Evolutionary conservation across 192 early-diverging fungal species (phyloP), one percentile per base, ranked within the genome.

Genomic region (Coemansia sp.): DNA sequence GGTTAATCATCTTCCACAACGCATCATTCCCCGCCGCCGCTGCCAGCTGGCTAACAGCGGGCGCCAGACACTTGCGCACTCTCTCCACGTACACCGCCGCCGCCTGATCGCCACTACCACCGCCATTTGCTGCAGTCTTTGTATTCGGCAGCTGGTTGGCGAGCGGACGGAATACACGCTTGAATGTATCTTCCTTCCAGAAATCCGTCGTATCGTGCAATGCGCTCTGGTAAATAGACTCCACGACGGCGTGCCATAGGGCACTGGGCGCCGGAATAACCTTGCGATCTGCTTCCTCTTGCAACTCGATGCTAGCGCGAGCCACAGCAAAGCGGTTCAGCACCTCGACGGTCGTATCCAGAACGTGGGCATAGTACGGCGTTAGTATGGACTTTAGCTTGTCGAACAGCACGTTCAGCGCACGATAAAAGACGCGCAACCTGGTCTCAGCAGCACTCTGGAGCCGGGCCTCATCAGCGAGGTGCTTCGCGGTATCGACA

Each of bases 1-100:
- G 88, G 81, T 96, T 96, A 46, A 99, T 68, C 19, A 86, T 82
- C 81, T 98, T 96, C 95, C 94, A 95, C 42, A 89, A 71, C 36
- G 87, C 81, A 64, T 97, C 94, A 68, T 90, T 90, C 36, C 87
- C 86, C 22, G 87, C 84, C 2, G 90, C 89, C 1, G 90, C 89
- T 5, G 94, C 92, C 71, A 98, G 77, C 65, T 94, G 91, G 56
- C 88, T 91, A 35, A 94, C 64, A 15, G 87, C 90, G 6, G 96
- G 94, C 0, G 96, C 89, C 59, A 96, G 62, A 67, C 81, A 85
- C 15, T 67, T 79, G 53, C 77, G 74, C 53, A 91, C 86, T 2
- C 90, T 84, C 42, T 68, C 77, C 37, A 85, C 54, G 46, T 90
- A 90, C 42, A 17, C 43, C 17, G 77, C 76, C 35, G 65, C 57